A percentile compares a stretch with the other conserved stretches of the same genome.
These are phyloP conservation scores for Spathaspora gorwiae DNA, from an alignment of 805 yeast genomes.

Conservation along the genomic window DNA sequence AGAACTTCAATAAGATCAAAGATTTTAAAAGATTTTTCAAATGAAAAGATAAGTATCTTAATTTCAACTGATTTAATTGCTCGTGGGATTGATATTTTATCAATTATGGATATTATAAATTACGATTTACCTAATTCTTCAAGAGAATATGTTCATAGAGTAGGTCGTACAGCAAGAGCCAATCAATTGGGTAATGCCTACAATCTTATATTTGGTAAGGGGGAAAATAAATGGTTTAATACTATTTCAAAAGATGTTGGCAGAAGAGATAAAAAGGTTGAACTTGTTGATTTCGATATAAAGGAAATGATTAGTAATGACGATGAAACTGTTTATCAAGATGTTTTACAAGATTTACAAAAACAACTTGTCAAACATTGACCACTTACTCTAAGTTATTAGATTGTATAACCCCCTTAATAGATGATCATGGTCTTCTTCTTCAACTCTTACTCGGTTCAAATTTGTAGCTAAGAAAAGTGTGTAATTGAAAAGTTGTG, in stretches of 20 bases:
- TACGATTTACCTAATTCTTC: conserved; percentile 87
- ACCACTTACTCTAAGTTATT: too few relatives aligned
- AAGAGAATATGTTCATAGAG: conserved; percentile 91
- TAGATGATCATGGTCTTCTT: too few relatives aligned
- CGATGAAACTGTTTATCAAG: conserved; percentile 22
- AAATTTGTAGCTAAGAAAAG: too few relatives aligned
- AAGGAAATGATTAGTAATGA: conserved; percentile 16
- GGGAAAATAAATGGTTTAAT: conserved; percentile 66
- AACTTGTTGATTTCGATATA: conserved; percentile 17
- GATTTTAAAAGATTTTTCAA: conserved; percentile 55
- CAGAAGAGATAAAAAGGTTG: conserved; percentile 18
- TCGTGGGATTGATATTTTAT: conserved; percentile 85
- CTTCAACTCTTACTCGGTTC: too few relatives aligned
- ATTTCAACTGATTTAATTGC: conserved; percentile 89
- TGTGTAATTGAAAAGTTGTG: too few relatives aligned
- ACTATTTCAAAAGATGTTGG: conserved; percentile 49
- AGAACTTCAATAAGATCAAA: conserved; percentile 46
- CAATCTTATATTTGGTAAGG: conserved; percentile 69
- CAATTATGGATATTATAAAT: conserved; percentile 72
- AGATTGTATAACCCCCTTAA: too few relatives aligned
- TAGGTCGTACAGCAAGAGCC: conserved; percentile 97
- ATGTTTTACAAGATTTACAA: conserved; percentile 24
- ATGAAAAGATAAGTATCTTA: conserved; percentile 48
- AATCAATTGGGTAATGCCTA: conserved; percentile 71
- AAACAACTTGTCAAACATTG: conserved; percentile 8